These are phyloP conservation scores for Colletotrichum navitas DNA, from an alignment of 2,329 filamentous ascomycete genomes.

Conservation along the genomic window DNA sequence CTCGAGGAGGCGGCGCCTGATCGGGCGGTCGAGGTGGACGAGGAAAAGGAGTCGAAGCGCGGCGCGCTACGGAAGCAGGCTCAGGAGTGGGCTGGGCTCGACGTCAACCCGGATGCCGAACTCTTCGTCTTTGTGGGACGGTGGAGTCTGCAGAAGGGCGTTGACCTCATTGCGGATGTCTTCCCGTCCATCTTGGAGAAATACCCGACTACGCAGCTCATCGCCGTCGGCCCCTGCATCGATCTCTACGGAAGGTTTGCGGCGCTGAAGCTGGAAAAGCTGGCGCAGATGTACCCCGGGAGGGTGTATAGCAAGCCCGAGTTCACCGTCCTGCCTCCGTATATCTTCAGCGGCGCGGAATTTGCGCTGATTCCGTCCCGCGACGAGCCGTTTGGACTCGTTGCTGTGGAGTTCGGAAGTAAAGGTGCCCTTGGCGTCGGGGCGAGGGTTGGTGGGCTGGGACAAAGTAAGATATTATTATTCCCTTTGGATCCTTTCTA, in stretches of 20 bases:
- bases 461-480: slow-evolving; percentile 48
- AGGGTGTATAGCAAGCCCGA: slow-evolving; percentile 75
- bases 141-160: slow-evolving; percentile 77
- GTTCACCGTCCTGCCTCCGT: slow-evolving; percentile 74
- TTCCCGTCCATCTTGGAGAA: slow-evolving; percentile 73
- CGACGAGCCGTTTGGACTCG: slow-evolving; percentile 77
- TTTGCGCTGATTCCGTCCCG: slow-evolving; percentile 77
- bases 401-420: slow-evolving; percentile 76
- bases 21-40: slow-evolving; percentile 63
- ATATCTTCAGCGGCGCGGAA: slow-evolving; percentile 76
- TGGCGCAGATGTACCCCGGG: slow-evolving; percentile 72
- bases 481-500: background rate
- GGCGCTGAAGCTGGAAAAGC: slow-evolving; percentile 70
- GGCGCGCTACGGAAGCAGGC: slow-evolving; percentile 69
- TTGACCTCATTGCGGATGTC: slow-evolving; percentile 76
- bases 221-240: slow-evolving; percentile 74
- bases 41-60: slow-evolving; percentile 65
- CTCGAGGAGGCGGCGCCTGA: slow-evolving; percentile 59
- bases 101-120: slow-evolving; percentile 71
- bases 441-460: slow-evolving; percentile 73
- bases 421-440: slow-evolving; percentile 77
- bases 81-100: slow-evolving; percentile 75
- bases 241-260: slow-evolving; percentile 77
- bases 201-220: slow-evolving; percentile 70
- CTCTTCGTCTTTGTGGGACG: slow-evolving; percentile 77